Evolutionary conservation across 495 filamentous ascomycete genomes (phyloP).

Genomic region (Annulohypoxylon bovei): DNA sequence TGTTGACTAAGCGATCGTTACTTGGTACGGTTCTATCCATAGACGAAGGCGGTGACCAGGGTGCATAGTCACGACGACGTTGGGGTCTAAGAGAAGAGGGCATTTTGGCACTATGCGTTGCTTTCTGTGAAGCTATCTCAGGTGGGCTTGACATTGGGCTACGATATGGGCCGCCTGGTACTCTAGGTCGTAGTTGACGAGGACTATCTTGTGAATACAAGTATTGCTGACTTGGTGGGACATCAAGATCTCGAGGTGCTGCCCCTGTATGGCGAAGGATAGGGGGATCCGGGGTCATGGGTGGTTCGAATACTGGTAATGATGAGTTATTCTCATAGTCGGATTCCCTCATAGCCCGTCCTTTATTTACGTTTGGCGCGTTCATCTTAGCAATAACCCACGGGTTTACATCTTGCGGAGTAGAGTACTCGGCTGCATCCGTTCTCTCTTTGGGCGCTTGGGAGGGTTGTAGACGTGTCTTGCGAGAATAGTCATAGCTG

Average conservation of each 20-base stretch:
- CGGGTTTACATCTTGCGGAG: conserved; percentile 59
- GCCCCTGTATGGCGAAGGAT: conserved; percentile 41
- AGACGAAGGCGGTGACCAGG: conserved; percentile 44
- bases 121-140: background rate
- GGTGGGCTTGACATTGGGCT: conserved; percentile 38
- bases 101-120: background rate
- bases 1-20: background rate
- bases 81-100: conserved; percentile 4
- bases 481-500: conserved; percentile 21
- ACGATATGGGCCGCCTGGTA: conserved; percentile 42
- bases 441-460: conserved; percentile 18
- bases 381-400: conserved; percentile 70
- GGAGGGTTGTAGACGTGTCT: conserved; percentile 24
- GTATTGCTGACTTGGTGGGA: conserved; percentile 35
- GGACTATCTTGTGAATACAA: background rate
- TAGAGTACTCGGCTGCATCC: conserved; percentile 24
- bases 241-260: conserved; percentile 44
- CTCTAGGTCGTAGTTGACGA: conserved; percentile 1
- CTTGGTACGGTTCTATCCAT: conserved; percentile 1
- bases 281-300: conserved; percentile 40
- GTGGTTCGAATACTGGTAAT: conserved; percentile 4
- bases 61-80: conserved; percentile 19
- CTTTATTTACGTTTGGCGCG: conserved; percentile 41
- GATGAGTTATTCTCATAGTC: background rate
- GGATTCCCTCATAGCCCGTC: background rate